Percentiles rank a stretch among this genome's conserved stretches.
phyloP scores from a whole-genome alignment of 1,284 basidiomycete species.

The Veloboletus limbatus region DNA sequence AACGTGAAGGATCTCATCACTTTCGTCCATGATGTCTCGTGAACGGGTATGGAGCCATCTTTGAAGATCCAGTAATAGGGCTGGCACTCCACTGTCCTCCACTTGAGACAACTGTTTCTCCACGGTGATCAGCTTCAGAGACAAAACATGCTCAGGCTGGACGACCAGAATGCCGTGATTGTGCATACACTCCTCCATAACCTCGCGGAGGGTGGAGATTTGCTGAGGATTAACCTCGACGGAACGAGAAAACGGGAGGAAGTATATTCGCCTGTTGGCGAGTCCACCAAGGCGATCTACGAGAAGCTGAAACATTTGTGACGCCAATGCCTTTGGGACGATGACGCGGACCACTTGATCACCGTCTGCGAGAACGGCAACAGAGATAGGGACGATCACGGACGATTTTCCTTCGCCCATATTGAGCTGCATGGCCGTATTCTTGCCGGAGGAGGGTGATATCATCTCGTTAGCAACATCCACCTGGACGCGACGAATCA shows the following conservation, averaged over 20 bases:
- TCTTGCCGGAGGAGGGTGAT: conserved; percentile 36
- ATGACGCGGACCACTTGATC: conserved; percentile 40
- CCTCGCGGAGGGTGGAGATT: conserved; percentile 19
- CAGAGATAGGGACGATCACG: conserved; percentile 48
- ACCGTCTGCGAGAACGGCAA: conserved; percentile 41
- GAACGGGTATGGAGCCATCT: conserved; percentile 36
- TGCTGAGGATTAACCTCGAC: conserved; percentile 20
- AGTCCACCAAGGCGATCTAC: conserved; percentile 43
- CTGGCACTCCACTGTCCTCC: background rate
- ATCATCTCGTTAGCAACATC: no score
- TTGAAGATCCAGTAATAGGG: conserved; percentile 26
- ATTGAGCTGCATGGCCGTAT: conserved; percentile 48
- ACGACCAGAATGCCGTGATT: conserved; percentile 43
- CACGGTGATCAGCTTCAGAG: conserved; percentile 45
- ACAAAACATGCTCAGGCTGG: conserved; percentile 55
- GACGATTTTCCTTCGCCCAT: no score
- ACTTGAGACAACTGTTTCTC: conserved; percentile 28
- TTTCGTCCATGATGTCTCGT: conserved; percentile 52
- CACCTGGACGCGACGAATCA: no score
- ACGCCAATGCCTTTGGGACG: conserved; percentile 39
- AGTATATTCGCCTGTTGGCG: conserved; percentile 45
- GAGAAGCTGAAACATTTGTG: conserved; percentile 50
- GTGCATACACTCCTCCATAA: conserved; percentile 40
- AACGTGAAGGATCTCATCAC: conserved; percentile 50
- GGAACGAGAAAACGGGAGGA: conserved; percentile 48